Conservation (phyloP, 1,284 basidiomycete genomes). For the Malassezia caprae region DNA sequence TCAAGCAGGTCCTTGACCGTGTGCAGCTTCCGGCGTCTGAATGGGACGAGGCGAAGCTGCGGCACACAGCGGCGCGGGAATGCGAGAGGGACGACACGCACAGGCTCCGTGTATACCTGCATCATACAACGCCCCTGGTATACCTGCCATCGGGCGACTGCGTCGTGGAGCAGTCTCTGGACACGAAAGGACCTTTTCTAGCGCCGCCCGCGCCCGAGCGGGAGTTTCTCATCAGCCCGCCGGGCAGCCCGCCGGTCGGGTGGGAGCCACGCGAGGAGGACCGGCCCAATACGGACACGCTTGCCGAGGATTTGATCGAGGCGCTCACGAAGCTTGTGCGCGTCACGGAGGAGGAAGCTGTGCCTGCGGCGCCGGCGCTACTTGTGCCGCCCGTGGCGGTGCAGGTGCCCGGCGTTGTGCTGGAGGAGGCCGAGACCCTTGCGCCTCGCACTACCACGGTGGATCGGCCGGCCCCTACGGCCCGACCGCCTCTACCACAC, state of each 20-base stretch:
- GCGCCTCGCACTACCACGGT: neutral
- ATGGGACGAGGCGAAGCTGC: neutral
- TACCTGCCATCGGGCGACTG: constrained; percentile 1
- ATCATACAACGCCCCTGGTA: neutral
- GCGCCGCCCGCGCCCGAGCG: constrained; percentile 14
- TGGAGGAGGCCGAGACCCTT: neutral
- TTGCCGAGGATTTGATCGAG: constrained; percentile 76
- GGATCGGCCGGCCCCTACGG: neutral
- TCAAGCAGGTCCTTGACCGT: constrained; percentile 33
- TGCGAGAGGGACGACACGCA: neutral
- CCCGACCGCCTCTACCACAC: neutral
- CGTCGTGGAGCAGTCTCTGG: neutral
- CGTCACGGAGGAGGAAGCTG: neutral
- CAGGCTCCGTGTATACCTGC: constrained; percentile 12
- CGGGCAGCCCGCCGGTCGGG: constrained; percentile 91
- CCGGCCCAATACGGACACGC: constrained; percentile 72
- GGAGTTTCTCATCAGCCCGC: constrained; percentile 89
- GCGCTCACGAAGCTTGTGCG: constrained; percentile 31
- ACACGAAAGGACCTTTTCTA: neutral
- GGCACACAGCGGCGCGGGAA: neutral
- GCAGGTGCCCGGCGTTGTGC: neutral
- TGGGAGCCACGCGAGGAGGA: constrained; percentile 90
- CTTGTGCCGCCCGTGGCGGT: neutral
- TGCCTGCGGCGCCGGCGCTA: neutral
- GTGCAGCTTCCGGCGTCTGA: constrained; percentile 23